These are phyloP conservation scores for Microcos paniculata DNA, from an alignment of 345 rosid species.

Conservation along the genomic window DNA sequence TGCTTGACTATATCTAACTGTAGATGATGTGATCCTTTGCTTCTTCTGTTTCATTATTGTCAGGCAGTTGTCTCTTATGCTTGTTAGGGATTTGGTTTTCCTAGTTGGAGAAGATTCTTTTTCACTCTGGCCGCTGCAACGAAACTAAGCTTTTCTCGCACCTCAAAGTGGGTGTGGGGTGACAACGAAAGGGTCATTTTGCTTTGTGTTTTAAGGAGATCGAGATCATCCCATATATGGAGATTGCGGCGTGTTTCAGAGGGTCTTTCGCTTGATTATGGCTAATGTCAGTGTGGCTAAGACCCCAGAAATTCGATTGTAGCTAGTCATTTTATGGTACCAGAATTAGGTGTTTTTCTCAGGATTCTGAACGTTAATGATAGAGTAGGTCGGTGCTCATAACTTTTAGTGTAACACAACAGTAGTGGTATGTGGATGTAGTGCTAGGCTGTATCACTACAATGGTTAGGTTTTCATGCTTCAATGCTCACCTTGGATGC, in stretches of 20 bases:
- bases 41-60: slow-evolving; percentile 1
- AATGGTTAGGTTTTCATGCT: slow-evolving; percentile 96
- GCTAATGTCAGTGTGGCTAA: slow-evolving; percentile 54
- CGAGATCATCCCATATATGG: slow-evolving; percentile 85
- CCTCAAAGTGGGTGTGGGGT: slow-evolving; percentile 95
- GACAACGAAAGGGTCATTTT: slow-evolving; percentile 48
- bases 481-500: slow-evolving; percentile 48
- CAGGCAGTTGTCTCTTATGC: slow-evolving; percentile 43
- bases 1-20: background rate
- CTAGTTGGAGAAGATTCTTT: slow-evolving; percentile 44
- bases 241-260: slow-evolving; percentile 83
- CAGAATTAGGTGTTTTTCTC: slow-evolving; percentile 26
- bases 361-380: slow-evolving; percentile 27
- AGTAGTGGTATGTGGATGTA: slow-evolving; percentile 35
- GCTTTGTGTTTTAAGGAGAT: slow-evolving; percentile 64
- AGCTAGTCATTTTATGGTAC: slow-evolving; percentile 18
- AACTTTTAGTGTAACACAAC: slow-evolving; percentile 11
- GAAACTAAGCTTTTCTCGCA: slow-evolving; percentile 71
- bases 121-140: slow-evolving; percentile 99
- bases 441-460: slow-evolving; percentile 20
- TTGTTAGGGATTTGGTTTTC: slow-evolving; percentile 38
- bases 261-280: slow-evolving; percentile 92
- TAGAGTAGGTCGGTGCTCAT: slow-evolving; percentile 18
- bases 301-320: slow-evolving; percentile 26
- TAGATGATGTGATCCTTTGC: background rate